Base-by-base conservation (phyloP, 2,329 filamentous ascomycete species). In the Alternaria incomplexa region DNA sequence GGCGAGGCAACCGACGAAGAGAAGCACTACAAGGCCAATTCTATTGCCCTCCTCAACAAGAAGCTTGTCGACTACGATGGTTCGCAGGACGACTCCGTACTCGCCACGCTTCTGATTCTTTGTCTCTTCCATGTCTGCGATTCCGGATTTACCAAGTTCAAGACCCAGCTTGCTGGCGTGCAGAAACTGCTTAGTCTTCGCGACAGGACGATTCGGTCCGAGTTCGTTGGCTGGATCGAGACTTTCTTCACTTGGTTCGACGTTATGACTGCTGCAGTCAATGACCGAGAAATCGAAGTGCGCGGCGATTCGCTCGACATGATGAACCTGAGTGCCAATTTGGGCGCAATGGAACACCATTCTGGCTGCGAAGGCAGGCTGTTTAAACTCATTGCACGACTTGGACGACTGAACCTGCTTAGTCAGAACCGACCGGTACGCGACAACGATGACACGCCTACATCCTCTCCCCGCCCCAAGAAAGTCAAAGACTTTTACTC, bases 91-190 rank as follows among this genome's bases (percentile, higher is more conserved):
- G 95, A 97, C 78, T 94, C 93, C 0, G 92, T 96, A 5, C 84
- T 97, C 28, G 94, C 93, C 3, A 97, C 93, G 5, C 88, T 97
- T 36, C 86, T 97, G 43, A 87, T 97, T 9, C 85, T 97, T 4
- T 97, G 93, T 77, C 89, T 97, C 64, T 97, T 97, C 78, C 92
- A 96, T 70, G 93, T 97, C 82, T 96, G 93, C 65, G 94, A 97
- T 79, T 96, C 92, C 1, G 95, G 95, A 4, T 90, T 97, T 69
- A 93, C 93, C 20, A 95, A 95, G 73, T 97, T 97, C 81, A 92
- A 93, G 70, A 96, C 92, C 0, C 95, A 97, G 77, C 93, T 97
- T 73, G 93, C 93, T 1, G 94, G 95, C 0, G 93, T 97, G 43
- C 94, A 93, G 81, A 96, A 96, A 83, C 89, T 98, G 30, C 86